These are phyloP conservation scores for Paralagenidium karlingii DNA, from an alignment of 352 stramenopile genomes.

Conservation along the genomic window DNA sequence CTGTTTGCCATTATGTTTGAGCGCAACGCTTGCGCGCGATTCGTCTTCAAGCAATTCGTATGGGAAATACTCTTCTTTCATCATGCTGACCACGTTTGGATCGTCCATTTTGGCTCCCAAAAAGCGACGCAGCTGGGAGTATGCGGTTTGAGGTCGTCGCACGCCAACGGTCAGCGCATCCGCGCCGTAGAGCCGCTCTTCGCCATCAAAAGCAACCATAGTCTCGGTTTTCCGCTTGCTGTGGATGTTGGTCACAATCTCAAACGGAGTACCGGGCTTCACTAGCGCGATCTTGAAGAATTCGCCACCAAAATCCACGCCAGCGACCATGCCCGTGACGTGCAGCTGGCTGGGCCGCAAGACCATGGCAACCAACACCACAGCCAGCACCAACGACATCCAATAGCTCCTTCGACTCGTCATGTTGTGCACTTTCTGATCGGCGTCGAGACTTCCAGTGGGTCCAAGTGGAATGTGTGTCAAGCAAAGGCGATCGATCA, in stretches of 20 bases:
- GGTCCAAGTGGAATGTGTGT: too few species aligned
- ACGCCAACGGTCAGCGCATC: constrained; percentile 88
- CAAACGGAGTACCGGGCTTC: constrained; percentile 90
- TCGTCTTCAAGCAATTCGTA: constrained; percentile 75
- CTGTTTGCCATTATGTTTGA: constrained; percentile 36
- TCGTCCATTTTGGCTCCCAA: constrained; percentile 79
- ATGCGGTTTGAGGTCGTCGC: constrained; percentile 87
- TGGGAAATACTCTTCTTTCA: constrained; percentile 63
- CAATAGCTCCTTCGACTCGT: too few species aligned
- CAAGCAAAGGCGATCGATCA: too few species aligned
- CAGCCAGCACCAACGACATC: too few species aligned
- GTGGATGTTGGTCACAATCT: constrained; percentile 97
- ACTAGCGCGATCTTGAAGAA: constrained; percentile 77
- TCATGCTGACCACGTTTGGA: constrained; percentile 38
- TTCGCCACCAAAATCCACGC: constrained; percentile 94
- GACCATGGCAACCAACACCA: too few species aligned
- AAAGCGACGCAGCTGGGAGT: constrained; percentile 81
- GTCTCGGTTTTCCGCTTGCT: constrained; percentile 98
- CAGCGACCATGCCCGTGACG: constrained; percentile 58
- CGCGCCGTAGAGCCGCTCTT: constrained; percentile 91
- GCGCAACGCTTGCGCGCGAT: constrained; percentile 48
- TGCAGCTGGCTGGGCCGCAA: too few species aligned
- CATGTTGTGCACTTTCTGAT: too few species aligned
- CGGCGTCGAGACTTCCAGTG: too few species aligned
- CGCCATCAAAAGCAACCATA: constrained; percentile 84